A percentile compares a stretch with the other conserved stretches of the same genome.
Evolutionary conservation across 1,284 basidiomycete genomes (phyloP).

Genomic region (Leccinum pseudoinsigne): DNA sequence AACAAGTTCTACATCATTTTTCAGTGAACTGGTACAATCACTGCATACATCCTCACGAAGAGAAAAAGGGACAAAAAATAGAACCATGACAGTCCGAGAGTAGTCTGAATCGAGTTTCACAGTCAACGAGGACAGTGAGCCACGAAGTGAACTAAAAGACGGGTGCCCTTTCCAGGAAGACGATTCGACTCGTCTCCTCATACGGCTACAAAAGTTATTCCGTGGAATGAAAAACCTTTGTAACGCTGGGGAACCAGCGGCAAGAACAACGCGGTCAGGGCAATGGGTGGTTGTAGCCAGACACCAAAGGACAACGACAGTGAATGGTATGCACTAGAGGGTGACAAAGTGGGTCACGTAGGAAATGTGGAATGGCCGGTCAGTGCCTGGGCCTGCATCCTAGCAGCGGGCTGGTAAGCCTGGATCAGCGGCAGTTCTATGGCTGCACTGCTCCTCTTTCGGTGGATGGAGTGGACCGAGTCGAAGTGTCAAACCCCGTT

Average conservation of each 20-base stretch:
- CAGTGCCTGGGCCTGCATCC: background rate
- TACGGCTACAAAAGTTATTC: conserved; percentile 17
- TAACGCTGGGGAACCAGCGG: conserved; percentile 13
- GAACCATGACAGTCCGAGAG: conserved; percentile 45
- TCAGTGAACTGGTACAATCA: no score
- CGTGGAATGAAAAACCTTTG: conserved; percentile 2
- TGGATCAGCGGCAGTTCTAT: background rate
- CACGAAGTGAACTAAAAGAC: conserved; percentile 54
- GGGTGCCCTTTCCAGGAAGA: conserved; percentile 4
- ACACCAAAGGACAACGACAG: conserved; percentile 1
- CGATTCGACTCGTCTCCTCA: conserved; percentile 18
- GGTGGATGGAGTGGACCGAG: background rate
- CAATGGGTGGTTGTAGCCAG: background rate
- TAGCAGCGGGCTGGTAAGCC: conserved; percentile 6
- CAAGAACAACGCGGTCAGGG: conserved; percentile 6
- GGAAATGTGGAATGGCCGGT: background rate
- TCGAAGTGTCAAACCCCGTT: conserved; percentile 3
- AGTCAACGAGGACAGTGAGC: conserved; percentile 35
- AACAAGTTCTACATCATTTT: background rate
- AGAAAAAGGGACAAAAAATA: conserved; percentile 22
- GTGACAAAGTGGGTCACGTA: conserved; percentile 10
- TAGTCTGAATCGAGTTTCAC: conserved; percentile 61
- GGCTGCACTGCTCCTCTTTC: conserved; percentile 7
- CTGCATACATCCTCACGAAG: conserved; percentile 16
- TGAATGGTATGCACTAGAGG: conserved; percentile 4